These are phyloP conservation scores for Parathielavia hyrcaniae DNA, from an alignment of 495 filamentous ascomycete species.

Conservation along the genomic window DNA sequence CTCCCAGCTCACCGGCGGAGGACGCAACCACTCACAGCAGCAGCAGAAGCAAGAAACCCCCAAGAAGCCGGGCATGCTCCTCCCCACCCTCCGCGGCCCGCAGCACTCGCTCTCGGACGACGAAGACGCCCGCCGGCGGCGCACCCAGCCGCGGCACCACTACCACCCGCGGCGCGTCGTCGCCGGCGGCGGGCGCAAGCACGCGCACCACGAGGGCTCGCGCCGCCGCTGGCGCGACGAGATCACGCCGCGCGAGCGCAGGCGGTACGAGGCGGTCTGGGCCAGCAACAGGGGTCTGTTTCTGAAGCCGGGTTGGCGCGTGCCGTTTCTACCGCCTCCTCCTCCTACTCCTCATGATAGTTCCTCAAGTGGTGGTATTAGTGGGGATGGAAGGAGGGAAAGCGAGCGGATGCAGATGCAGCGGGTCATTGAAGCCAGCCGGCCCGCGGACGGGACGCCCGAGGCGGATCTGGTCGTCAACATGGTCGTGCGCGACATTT, in stretches of 20 bases:
- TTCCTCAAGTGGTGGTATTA: no score
- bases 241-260: constrained; percentile 70
- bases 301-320: constrained; percentile 18
- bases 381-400: no score
- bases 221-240: constrained; percentile 76
- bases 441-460: constrained; percentile 14
- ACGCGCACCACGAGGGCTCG: constrained; percentile 85
- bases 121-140: constrained; percentile 36
- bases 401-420: not conserved
- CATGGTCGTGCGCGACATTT: constrained; percentile 79
- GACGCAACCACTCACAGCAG: constrained; percentile 44
- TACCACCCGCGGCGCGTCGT: constrained; percentile 29
- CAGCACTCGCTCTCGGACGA: constrained; percentile 49
- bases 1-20: constrained; percentile 45
- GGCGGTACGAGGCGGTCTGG: constrained; percentile 95
- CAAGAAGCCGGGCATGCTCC: constrained; percentile 47
- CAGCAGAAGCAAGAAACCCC: no score
- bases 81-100: constrained; percentile 67
- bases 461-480: constrained; percentile 60
- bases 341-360: no score
- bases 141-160: constrained; percentile 44
- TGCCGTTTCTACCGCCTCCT: not conserved
- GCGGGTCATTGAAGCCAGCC: constrained; percentile 5
- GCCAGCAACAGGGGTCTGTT: constrained; percentile 79
- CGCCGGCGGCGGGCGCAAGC: constrained; percentile 39